phyloP scores from a whole-genome alignment of 2,329 filamentous ascomycete genomes.

The Graphilbum sp. region DNA sequence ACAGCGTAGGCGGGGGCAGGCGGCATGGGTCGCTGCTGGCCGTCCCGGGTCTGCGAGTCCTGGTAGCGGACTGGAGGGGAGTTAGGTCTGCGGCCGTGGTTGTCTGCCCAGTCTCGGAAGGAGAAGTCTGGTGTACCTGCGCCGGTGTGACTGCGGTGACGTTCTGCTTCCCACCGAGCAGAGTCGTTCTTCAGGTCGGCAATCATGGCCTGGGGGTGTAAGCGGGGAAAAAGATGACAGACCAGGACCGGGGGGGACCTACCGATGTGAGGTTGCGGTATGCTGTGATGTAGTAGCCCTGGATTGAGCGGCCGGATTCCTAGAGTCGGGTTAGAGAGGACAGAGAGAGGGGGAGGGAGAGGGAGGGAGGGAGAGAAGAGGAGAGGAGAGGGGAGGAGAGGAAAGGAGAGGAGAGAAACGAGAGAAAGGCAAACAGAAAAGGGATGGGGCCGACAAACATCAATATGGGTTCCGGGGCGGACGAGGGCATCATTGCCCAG shows the following conservation, averaged over 20 bases:
- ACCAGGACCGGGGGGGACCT: too few relatives aligned
- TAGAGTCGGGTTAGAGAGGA: slow-evolving; percentile 13
- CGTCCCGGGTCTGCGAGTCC: slow-evolving; percentile 22
- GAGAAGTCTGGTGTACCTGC: slow-evolving; percentile 36
- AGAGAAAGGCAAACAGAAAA: neutral
- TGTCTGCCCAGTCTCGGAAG: slow-evolving; percentile 31
- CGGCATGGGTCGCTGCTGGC: slow-evolving; percentile 4
- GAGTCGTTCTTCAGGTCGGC: slow-evolving; percentile 46
- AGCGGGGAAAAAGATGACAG: neutral
- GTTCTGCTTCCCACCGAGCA: slow-evolving; percentile 43
- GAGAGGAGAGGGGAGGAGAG: neutral
- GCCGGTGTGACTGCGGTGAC: slow-evolving; percentile 37
- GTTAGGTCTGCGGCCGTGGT: slow-evolving; percentile 40
- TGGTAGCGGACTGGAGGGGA: slow-evolving; percentile 40
- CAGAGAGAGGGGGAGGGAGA: too few relatives aligned
- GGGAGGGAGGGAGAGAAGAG: neutral
- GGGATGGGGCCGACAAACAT: slow-evolving; percentile 34
- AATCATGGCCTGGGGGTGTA: slow-evolving; percentile 39
- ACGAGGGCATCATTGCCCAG: slow-evolving; percentile 70
- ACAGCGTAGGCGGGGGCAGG: slow-evolving; percentile 8
- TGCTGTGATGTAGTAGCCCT: slow-evolving; percentile 63
- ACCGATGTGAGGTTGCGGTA: slow-evolving; percentile 67
- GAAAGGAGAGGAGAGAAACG: neutral
- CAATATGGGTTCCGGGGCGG: slow-evolving; percentile 50
- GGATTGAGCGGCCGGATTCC: slow-evolving; percentile 43